These are phyloP conservation scores for Xenosphaeropsis pyriputrescens DNA, from an alignment of 2,329 filamentous ascomycete genomes.

Conservation along the genomic window DNA sequence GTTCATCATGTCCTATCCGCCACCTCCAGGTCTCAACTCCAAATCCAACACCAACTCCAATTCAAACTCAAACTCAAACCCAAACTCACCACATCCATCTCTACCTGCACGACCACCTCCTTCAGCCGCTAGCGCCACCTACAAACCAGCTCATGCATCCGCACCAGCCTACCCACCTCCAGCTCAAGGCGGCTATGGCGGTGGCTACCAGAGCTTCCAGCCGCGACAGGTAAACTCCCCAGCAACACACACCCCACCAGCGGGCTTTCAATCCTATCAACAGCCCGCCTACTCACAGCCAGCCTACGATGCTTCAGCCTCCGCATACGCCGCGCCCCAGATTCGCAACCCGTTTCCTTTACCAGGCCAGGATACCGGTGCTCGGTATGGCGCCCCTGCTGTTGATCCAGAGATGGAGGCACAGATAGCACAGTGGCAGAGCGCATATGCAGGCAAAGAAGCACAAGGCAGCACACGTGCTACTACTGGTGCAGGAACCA, in stretches of 20 bases:
- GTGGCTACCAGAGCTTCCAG: conserved; percentile 38
- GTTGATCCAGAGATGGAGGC: conserved; percentile 74
- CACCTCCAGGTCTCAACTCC: conserved; percentile 60
- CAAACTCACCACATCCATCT: conserved; percentile 40
- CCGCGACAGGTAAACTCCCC: conserved; percentile 39
- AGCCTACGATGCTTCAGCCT: conserved; percentile 25
- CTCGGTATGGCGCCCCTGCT: conserved; percentile 22
- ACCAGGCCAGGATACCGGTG: conserved; percentile 31
- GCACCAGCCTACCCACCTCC: conserved; percentile 1
- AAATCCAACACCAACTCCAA: conserved; percentile 21
- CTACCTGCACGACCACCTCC: conserved; percentile 68
- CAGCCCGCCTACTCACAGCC: conserved; percentile 17
- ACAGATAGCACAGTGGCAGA: conserved; percentile 91
- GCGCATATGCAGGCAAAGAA: conserved; percentile 62
- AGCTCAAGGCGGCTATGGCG: conserved; percentile 8
- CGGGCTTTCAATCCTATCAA: conserved; percentile 3
- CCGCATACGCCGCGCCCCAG: conserved; percentile 41
- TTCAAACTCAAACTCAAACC: too few species aligned
- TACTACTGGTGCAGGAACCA: conserved; percentile 25
- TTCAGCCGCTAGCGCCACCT: conserved; percentile 18
- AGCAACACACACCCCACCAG: conserved; percentile 5
- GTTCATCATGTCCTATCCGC: conserved; percentile 76
- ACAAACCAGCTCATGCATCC: conserved; percentile 10
- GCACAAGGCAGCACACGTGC: conserved; percentile 22
- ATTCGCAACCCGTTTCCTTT: conserved; percentile 72